Conservation (phyloP, 768 basidiomycete genomes). For the Mycena belliarum region DNA sequence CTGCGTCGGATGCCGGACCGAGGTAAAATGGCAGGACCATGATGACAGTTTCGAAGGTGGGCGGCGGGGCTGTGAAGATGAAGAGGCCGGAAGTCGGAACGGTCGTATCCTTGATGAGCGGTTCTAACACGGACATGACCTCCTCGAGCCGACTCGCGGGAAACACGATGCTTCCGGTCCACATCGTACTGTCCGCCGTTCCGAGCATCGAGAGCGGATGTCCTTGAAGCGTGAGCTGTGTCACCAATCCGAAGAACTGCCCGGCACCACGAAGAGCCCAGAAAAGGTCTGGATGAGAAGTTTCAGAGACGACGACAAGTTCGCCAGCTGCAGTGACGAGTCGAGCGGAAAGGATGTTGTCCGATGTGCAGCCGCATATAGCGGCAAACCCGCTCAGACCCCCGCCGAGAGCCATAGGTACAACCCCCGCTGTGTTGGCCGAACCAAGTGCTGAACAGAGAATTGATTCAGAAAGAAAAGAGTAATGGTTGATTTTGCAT, state of each 20-base stretch:
- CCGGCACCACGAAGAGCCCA: neutral
- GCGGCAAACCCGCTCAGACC: neutral
- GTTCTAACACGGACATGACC: neutral
- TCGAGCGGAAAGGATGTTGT: neutral
- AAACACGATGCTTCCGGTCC: neutral
- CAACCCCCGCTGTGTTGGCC: neutral
- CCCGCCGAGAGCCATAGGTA: neutral
- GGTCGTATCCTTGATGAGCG: neutral
- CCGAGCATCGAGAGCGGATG: neutral
- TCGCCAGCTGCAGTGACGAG: neutral
- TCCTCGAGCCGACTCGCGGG: neutral
- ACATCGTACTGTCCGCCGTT: neutral
- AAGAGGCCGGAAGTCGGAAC: neutral
- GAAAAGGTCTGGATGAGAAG: neutral
- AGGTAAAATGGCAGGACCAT: too few species aligned
- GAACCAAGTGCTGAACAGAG: neutral
- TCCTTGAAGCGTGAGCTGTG: neutral
- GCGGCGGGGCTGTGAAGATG: neutral
- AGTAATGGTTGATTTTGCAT: neutral
- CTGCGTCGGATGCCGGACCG: too few species aligned
- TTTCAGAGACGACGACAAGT: neutral
- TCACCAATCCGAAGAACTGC: neutral
- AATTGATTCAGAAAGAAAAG: neutral
- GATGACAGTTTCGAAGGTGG: neutral
- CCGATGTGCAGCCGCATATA: neutral